phyloP scores from a whole-genome alignment of 2,329 filamentous ascomycete genomes.

The Colletotrichum brevisporum region DNA sequence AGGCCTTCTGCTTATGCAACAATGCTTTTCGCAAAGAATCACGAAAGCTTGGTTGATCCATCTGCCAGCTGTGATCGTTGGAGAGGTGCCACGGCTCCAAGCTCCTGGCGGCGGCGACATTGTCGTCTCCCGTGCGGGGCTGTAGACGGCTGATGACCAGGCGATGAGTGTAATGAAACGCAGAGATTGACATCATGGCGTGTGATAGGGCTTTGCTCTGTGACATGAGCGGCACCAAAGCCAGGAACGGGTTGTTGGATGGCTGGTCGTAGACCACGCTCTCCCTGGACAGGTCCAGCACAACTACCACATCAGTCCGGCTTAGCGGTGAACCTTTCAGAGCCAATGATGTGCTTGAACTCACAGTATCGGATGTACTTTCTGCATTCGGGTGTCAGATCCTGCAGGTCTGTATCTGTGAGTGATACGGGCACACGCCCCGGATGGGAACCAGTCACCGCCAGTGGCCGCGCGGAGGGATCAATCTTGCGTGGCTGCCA shows the following conservation, averaged over 20 bases:
- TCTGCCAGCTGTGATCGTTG: constrained; percentile 16
- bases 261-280: constrained; percentile 33
- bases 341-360: neutral
- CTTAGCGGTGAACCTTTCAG: neutral
- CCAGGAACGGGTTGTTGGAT: constrained; percentile 33
- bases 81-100: constrained; percentile 4
- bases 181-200: constrained; percentile 31
- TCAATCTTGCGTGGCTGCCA: neutral
- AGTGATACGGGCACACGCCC: constrained; percentile 4
- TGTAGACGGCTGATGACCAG: constrained; percentile 20
- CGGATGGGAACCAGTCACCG: constrained; percentile 2
- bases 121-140: neutral
- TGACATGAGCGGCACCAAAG: constrained; percentile 30
- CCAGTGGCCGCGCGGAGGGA: neutral
- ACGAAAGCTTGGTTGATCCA: constrained; percentile 3
- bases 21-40: constrained; percentile 22
- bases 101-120: too few species aligned
- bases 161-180: constrained; percentile 34
- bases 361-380: constrained; percentile 37
- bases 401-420: constrained; percentile 24
- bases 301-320: constrained; percentile 9
- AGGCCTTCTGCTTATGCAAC: constrained; percentile 27
- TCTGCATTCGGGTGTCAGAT: constrained; percentile 21
- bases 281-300: constrained; percentile 34
- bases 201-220: constrained; percentile 24